A percentile compares a stretch with the other conserved stretches of the same genome.
These are phyloP conservation scores for Paecilomyces fulvus DNA, from an alignment of 2,329 filamentous ascomycete species.

Conservation along the genomic window DNA sequence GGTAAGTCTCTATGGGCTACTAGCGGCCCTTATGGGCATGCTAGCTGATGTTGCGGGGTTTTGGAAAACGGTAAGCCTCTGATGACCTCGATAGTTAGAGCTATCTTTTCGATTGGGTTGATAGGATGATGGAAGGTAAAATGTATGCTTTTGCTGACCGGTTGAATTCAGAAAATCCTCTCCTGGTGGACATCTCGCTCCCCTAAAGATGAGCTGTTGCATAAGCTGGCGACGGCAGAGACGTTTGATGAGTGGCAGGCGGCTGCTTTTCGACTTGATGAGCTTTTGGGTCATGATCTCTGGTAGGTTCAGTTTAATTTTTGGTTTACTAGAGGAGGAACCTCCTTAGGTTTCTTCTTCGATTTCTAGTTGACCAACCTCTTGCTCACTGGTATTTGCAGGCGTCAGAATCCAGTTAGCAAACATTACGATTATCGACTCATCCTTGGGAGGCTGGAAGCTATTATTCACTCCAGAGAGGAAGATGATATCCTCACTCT, in stretches of 20 bases:
- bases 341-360: background rate
- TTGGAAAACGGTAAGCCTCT: slow-evolving; percentile 50
- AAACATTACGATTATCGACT: slow-evolving; percentile 80
- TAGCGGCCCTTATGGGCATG: slow-evolving; percentile 45
- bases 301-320: slow-evolving; percentile 47
- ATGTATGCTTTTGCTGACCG: background rate
- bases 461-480: slow-evolving; percentile 60
- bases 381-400: slow-evolving; percentile 26
- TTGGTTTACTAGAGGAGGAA: background rate
- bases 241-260: slow-evolving; percentile 81
- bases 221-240: slow-evolving; percentile 56
- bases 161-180: slow-evolving; percentile 52
- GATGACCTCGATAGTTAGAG: background rate
- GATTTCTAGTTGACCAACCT: background rate
- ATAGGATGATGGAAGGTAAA: background rate
- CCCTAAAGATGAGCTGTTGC: slow-evolving; percentile 56
- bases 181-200: slow-evolving; percentile 60
- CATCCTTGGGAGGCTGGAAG: slow-evolving; percentile 67
- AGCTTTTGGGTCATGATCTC: slow-evolving; percentile 67
- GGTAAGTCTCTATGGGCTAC: slow-evolving; percentile 17
- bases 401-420: slow-evolving; percentile 73
- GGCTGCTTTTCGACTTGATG: slow-evolving; percentile 75
- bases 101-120: background rate
- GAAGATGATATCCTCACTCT: slow-evolving; percentile 65
- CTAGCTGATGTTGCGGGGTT: slow-evolving; percentile 54